phyloP scores from a whole-genome alignment of 306 rosid genomes.

The Erythrophleum fordii region DNA sequence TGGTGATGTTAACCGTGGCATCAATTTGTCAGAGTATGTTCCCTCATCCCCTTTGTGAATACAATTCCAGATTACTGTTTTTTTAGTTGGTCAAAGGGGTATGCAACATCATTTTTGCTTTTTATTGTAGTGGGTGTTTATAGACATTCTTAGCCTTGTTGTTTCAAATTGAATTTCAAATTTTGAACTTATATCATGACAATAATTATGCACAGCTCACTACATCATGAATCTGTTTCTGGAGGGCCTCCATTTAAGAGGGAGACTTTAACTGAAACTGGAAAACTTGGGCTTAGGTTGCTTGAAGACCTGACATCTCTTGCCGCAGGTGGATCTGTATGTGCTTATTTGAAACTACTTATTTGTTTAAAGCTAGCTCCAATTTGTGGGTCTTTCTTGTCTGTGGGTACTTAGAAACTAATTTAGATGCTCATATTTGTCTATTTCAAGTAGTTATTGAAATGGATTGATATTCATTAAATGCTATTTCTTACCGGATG shows the following conservation, averaged over 20 bases:
- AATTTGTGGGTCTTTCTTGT: constrained; percentile 34
- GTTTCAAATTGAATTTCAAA: constrained; percentile 29
- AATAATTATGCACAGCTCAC: constrained; percentile 59
- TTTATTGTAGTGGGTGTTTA: constrained; percentile 1
- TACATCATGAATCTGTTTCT: constrained; percentile 62
- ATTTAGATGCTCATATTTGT: constrained; percentile 28
- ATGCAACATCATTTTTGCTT: constrained; percentile 1
- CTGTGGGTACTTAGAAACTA: constrained; percentile 19
- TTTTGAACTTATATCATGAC: constrained; percentile 35
- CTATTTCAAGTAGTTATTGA: constrained; percentile 32
- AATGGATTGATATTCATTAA: constrained; percentile 25
- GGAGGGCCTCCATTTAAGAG: constrained; percentile 65
- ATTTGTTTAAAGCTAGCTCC: constrained; percentile 30
- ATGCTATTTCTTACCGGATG: constrained; percentile 34
- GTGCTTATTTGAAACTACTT: constrained; percentile 65
- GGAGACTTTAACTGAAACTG: constrained; percentile 76
- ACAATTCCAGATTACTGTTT: constrained; percentile 22
- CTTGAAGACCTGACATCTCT: constrained; percentile 99
- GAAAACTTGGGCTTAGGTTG: constrained; percentile 88
- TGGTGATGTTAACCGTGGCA: constrained; percentile 80
- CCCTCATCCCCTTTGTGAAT: not conserved
- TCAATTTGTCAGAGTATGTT: constrained; percentile 78
- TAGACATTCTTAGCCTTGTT: constrained; percentile 33
- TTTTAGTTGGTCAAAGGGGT: constrained; percentile 20
- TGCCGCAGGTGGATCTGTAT: constrained; percentile 99